These are phyloP conservation scores for Pythium brachiatum DNA, from an alignment of 352 stramenopile genomes.

Conservation along the genomic window DNA sequence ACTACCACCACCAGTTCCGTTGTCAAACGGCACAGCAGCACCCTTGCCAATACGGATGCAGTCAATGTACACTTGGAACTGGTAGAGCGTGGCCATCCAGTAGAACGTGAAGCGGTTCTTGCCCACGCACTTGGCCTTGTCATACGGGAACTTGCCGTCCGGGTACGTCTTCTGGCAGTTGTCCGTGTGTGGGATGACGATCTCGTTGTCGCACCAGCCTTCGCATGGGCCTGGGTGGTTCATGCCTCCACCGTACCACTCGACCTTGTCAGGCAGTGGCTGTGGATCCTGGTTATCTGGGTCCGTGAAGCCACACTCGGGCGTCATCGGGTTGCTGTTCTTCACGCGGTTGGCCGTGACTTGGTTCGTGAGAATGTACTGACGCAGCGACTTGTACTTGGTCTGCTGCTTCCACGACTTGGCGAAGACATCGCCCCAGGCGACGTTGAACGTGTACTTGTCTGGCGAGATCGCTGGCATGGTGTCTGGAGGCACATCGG, in stretches of 20 bases:
- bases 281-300: slow-evolving; percentile 31
- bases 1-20: not conserved
- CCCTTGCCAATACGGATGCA: slow-evolving; percentile 17
- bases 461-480: slow-evolving; percentile 9
- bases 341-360: slow-evolving; percentile 33
- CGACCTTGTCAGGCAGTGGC: slow-evolving; percentile 35
- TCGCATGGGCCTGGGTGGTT: slow-evolving; percentile 48
- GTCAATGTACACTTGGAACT: slow-evolving; percentile 55
- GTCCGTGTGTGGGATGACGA: slow-evolving; percentile 32
- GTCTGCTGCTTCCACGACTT: slow-evolving; percentile 34
- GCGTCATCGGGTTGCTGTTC: slow-evolving; percentile 11
- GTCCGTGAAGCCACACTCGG: slow-evolving; percentile 47
- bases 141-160: slow-evolving; percentile 37
- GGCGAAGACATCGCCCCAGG: slow-evolving; percentile 8
- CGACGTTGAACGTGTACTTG: slow-evolving; percentile 12
- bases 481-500: slow-evolving; percentile 2
- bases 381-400: slow-evolving; percentile 47
- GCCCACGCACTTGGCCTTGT: slow-evolving; percentile 36
- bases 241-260: slow-evolving; percentile 40
- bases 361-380: slow-evolving; percentile 39
- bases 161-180: slow-evolving; percentile 39
- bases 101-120: slow-evolving; percentile 49
- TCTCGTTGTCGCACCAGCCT: slow-evolving; percentile 42
- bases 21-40: slow-evolving; percentile 1
- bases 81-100: slow-evolving; percentile 52